Evolutionary conservation across 495 filamentous ascomycete species (phyloP).

Genomic region (Cladorrhinum samala): DNA sequence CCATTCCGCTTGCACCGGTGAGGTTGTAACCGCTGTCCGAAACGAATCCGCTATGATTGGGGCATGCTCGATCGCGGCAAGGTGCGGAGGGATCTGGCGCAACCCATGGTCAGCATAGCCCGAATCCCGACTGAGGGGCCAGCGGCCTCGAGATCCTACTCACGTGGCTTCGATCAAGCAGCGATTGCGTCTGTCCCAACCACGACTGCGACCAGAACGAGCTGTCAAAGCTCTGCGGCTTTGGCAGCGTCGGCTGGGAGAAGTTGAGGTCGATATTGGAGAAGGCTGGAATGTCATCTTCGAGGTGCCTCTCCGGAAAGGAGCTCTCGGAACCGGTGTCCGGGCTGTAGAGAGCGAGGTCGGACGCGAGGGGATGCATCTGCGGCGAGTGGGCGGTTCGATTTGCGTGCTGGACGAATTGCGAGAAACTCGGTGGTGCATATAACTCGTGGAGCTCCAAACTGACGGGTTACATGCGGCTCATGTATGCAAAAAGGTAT

Average conservation of each 20-base stretch:
- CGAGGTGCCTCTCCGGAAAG: conserved; percentile 22
- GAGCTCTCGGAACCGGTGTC: conserved; percentile 15
- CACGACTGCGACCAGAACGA: conserved; percentile 1
- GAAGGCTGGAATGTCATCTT: conserved; percentile 8
- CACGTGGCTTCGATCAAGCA: conserved; percentile 5
- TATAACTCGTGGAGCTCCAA: background rate
- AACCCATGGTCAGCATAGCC: no score
- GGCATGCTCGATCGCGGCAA: background rate
- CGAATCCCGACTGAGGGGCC: no score
- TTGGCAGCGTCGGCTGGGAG: conserved; percentile 1
- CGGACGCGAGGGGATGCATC: conserved; percentile 15
- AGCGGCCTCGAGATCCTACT: background rate
- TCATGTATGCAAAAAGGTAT: conserved; percentile 12
- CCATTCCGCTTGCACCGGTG: conserved; percentile 14
- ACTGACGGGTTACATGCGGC: background rate
- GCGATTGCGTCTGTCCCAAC: background rate
- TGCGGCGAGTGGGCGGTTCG: background rate
- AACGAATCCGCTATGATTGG: conserved; percentile 1
- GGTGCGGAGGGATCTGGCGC: conserved; percentile 1
- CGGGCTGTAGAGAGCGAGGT: conserved; percentile 9
- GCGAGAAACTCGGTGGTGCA: conserved; percentile 2
- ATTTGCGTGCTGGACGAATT: background rate
- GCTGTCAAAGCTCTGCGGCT: background rate
- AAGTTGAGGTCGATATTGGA: conserved; percentile 1
- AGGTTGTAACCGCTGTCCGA: background rate